Evolutionary conservation across 495 filamentous ascomycete species (phyloP).

Genomic region (Talaromyces ruber): DNA sequence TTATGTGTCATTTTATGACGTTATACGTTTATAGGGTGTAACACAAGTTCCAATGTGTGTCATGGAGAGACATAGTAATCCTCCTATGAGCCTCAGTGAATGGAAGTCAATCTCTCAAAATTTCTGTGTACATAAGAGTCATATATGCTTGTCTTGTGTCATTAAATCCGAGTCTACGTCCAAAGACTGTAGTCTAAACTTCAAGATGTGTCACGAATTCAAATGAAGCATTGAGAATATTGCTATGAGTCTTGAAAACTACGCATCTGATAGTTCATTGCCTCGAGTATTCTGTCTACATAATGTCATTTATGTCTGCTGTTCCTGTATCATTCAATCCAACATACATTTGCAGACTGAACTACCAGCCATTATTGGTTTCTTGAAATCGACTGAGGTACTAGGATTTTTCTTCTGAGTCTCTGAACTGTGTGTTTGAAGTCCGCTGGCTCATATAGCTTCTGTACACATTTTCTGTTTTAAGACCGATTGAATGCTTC

Average conservation of each 20-base stretch:
- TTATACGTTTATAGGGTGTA: neutral
- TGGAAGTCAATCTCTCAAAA: neutral
- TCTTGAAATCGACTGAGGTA: neutral
- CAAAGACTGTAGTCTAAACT: neutral
- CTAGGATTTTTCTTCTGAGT: neutral
- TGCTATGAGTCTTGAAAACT: neutral
- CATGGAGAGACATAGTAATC: neutral
- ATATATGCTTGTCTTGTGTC: neutral
- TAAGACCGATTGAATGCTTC: neutral
- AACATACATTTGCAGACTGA: neutral
- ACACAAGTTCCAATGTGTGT: neutral
- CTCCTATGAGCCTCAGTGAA: neutral
- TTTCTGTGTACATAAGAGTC: neutral
- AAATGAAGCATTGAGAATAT: neutral
- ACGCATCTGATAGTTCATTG: neutral
- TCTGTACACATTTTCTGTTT: neutral
- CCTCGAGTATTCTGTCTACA: neutral
- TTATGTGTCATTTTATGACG: neutral
- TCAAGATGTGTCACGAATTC: neutral
- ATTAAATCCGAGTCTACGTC: neutral
- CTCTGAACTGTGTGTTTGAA: neutral
- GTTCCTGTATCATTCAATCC: neutral
- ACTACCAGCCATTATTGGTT: neutral
- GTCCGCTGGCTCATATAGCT: neutral
- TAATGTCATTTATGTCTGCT: neutral